Evolutionary conservation across 257 asterid genomes (phyloP), one percentile per base, ranked within the genome.

Genomic region (Nicotiana knightiana): DNA sequence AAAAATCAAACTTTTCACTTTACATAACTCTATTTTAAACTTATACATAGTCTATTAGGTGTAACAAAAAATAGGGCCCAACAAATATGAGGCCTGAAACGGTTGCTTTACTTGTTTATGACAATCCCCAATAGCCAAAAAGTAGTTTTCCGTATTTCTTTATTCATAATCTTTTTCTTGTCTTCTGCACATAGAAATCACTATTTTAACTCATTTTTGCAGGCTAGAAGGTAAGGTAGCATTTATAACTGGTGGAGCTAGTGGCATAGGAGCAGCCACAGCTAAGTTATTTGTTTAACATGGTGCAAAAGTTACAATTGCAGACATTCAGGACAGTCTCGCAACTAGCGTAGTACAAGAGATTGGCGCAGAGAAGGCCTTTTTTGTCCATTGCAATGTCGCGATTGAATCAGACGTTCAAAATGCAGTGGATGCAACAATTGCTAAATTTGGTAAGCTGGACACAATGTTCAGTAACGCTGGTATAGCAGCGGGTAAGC

Each of bases 381-480:
- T 21, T 21, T 21, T 21, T 21, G 24, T 21, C 24, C 24, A 21
- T 21, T 21, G 24, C 24, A 21, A 65, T 35, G 83, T 80, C 4
- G 3, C 46, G 2, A 63, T 80, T 4, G 83, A 80, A 39, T 43
- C 83, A 0, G 53, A 80, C n/a, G 83, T 80, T 16, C 1, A 80
- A 80, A 28, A 80, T 7, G 54, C 32, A 0, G 77, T 80, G 0
- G 77, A 80, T 55, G 24, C 33, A 24, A 48, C 77, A 13, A 11
- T 80, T 39, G 66, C 32, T 0, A 80, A 80, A n/a, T 51, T 43
- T 10, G 77, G 77, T 48, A 80, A 65, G 77, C 83, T 80, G 0
- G 83, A 80, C 65, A 65, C 65, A 21, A 80, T 80, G 77, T 80
- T 54, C 66, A 80, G 66, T 70, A 80, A 80, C 6, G 83, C 83